Evolutionary conservation across 768 basidiomycete genomes (phyloP), one percentile per base, ranked within the genome.

Genomic region (button mushroom (Agaricus bisporus)): DNA sequence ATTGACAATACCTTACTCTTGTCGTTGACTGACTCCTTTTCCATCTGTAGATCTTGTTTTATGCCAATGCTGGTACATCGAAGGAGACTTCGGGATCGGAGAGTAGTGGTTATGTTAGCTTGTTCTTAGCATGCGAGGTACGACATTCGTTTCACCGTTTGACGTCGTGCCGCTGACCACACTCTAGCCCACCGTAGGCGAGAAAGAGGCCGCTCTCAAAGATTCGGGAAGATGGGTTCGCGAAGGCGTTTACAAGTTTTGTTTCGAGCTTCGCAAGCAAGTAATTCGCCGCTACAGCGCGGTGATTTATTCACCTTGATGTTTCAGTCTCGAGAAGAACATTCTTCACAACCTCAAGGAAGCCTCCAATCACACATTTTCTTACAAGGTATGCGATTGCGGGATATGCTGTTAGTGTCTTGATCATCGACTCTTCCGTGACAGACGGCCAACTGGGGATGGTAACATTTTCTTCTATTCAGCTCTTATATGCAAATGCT

Each of bases 361-460:
- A 65, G 90, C 90, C 0, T 76, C 84, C 29, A 87, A 92, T 56
- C 90, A 91, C 63, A 80, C 85, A 0, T 92, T 93, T 57, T 87
- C 86, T 10, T 81, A 78, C 64, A 85, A 88, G 59, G 74, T 66
- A 28, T 28, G 57, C 44, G 17, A 32, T 41, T 36, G 10, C n/a
- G 10, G 38, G 38, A 17, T 39, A 39, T 39, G 35, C 14, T 18
- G 10, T 28, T 32, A 35, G 9, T 37, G 8, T 47, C 45, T 10
- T 49, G 17, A 28, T 15, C 52, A 22, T 5, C 11, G 15, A 26
- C 28, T 51, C 15, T 20, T 3, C 22, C 46, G 11, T 41, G n/a
- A n/a, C 38, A 88, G 85, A 86, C 89, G 11, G 86, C 86, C 26
- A 92, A 91, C 61, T 91, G 89, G 91, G 89, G 88, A 66, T 93